These are phyloP conservation scores for Caryopteris hybrid DNA, from an alignment of 305 asterid species.

Conservation along the genomic window DNA sequence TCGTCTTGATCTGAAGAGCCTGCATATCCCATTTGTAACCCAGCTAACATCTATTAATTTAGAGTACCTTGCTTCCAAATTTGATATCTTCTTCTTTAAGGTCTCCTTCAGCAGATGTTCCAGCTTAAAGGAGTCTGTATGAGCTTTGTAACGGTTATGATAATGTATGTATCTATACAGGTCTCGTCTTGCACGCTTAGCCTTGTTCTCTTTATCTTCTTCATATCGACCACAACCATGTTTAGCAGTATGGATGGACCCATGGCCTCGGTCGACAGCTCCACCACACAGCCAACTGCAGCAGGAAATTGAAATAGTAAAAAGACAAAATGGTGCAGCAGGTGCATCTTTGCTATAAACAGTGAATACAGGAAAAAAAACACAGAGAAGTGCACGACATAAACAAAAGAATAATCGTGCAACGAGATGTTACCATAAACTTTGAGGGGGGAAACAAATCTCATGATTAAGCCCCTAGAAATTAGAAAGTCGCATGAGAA, in stretches of 20 bases:
- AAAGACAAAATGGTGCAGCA: slow-evolving; percentile 8
- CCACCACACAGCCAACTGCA: slow-evolving; percentile 95
- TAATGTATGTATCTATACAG: slow-evolving; percentile 88
- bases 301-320: slow-evolving; percentile 21
- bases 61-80: slow-evolving; percentile 51
- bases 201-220: slow-evolving; percentile 51
- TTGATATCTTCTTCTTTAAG: slow-evolving; percentile 47
- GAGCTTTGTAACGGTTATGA: slow-evolving; percentile 84
- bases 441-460: not conserved
- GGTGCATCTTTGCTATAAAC: not conserved
- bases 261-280: slow-evolving; percentile 84
- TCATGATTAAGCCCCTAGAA: not conserved
- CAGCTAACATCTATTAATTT: slow-evolving; percentile 76
- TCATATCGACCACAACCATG: slow-evolving; percentile 94
- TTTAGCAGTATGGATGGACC: slow-evolving; percentile 74
- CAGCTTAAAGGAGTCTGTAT: slow-evolving; percentile 76
- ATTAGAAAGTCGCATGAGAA: slow-evolving; percentile 1
- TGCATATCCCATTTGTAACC: slow-evolving; percentile 69
- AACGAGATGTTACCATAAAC: not conserved
- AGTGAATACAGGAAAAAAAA: not conserved
- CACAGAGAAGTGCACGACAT: not conserved
- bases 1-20: slow-evolving; percentile 88
- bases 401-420: not conserved
- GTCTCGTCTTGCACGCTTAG: slow-evolving; percentile 73
- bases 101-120: slow-evolving; percentile 64